Percentiles rank a stretch among this genome's conserved stretches.
Conservation (phyloP, 2,329 filamentous ascomycete genomes). For the Monosporascus sp. region DNA sequence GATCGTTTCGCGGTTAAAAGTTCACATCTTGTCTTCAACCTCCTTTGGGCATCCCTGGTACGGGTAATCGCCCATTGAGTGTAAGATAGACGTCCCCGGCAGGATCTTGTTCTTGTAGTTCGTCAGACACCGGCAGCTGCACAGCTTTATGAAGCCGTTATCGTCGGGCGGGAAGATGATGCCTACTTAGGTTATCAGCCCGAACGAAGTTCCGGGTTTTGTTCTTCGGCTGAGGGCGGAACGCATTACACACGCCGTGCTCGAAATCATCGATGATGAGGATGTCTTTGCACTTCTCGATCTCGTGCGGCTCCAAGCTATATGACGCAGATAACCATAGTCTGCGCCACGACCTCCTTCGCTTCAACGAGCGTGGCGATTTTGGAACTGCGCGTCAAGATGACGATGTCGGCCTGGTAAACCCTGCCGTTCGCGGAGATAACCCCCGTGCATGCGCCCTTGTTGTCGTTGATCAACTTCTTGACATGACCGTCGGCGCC, state of each 20-base stretch:
- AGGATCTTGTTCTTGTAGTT: conserved; percentile 30
- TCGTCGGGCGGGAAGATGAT: conserved; percentile 51
- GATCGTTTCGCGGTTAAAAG: conserved; percentile 43
- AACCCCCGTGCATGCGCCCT: conserved; percentile 36
- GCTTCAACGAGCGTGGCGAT: conserved; percentile 58
- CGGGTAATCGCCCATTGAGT: conserved; percentile 17
- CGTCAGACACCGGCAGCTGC: conserved; percentile 48
- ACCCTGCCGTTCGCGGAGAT: conserved; percentile 39
- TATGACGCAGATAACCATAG: conserved; percentile 59
- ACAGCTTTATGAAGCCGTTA: conserved; percentile 44
- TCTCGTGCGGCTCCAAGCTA: conserved; percentile 55
- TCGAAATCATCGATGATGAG: conserved; percentile 26
- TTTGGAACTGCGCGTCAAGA: conserved; percentile 65
- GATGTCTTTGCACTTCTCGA: conserved; percentile 41
- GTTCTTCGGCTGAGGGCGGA: too few relatives aligned
- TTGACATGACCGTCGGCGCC: conserved; percentile 16
- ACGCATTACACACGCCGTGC: conserved; percentile 2
- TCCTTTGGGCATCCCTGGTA: conserved; percentile 39
- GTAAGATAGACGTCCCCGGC: conserved; percentile 12
- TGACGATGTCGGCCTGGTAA: conserved; percentile 51
- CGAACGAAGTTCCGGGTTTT: too few relatives aligned
- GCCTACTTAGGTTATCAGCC: conserved; percentile 6
- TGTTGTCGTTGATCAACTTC: conserved; percentile 18
- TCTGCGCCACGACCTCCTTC: conserved; percentile 56
- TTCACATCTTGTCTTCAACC: conserved; percentile 45